Evolutionary conservation across 257 asterid species (phyloP).

Genomic region (Nicotiana noctiflora): DNA sequence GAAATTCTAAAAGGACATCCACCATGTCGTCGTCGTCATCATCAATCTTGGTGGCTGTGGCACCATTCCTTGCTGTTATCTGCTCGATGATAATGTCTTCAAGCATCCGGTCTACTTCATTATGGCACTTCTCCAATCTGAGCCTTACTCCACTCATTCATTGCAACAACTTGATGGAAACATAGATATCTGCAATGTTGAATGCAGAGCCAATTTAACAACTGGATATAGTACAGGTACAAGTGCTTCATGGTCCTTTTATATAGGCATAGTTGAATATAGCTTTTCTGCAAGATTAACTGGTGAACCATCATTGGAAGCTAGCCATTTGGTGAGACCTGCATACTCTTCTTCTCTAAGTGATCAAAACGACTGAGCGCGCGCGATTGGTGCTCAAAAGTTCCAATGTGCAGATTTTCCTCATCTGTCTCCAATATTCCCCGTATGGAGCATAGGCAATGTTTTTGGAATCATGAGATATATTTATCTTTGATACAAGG

Average conservation of each 20-base stretch:
- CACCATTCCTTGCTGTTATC: not conserved
- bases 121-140: not conserved
- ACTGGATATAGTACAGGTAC: not conserved
- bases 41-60: not conserved
- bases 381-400: not conserved
- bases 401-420: conserved; percentile 6
- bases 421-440: conserved; percentile 18
- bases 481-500: not conserved
- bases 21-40: not conserved
- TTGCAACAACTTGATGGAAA: not conserved
- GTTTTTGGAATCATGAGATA: conserved; percentile 5
- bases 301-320: not conserved
- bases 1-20: not conserved
- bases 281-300: not conserved
- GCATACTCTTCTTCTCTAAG: not conserved
- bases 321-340: not conserved
- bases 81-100: not conserved
- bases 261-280: not conserved
- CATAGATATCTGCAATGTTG: not conserved
- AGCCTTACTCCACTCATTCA: not conserved
- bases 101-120: not conserved
- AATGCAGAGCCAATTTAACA: not conserved
- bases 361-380: not conserved
- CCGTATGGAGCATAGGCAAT: conserved; percentile 7
- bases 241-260: not conserved